Evolutionary conservation across 192 early-diverging fungal species (phyloP), one percentile per base, ranked within the genome.

Genomic region (Coemansia sp.): DNA sequence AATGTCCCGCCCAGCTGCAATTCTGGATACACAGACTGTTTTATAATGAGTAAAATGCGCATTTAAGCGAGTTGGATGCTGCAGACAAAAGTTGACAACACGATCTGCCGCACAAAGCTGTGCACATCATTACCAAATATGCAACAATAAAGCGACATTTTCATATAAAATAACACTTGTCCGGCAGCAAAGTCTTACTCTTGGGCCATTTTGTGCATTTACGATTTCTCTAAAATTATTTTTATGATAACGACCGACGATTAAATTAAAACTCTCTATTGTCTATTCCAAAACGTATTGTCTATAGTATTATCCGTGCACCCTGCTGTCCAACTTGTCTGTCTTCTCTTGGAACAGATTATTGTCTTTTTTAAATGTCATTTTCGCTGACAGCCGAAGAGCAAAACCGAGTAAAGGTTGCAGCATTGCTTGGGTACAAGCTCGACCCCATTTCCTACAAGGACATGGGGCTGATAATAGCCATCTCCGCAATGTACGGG

Each of bases 331-430:
- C 2, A 1, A n/a, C n/a, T 37, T 56, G n/a, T 41, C 19, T 57
- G 19, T 57, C 27, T 38, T 38, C 18, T 49, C 16, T 49, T 49
- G 47, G 4, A 2, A 22, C 8, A 19, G 19, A 57, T 0, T 9
- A 38, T 38, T 12, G 13, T 16, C 13, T 18, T n/a, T 18, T 18
- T 18, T 49, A 49, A 26, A 72, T 72, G 59, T 69, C 69, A 22
- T 78, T 78, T 57, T 66, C 69, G 24, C 51, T 64, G n/a, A 78
- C 75, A 2, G 29, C 39, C n/a, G 48, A 35, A 1, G 75, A 78
- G 48, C 63, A 73, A 50, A 61, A 64, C 59, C 66, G 75, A 0
- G 70, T 73, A 7, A 59, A 62, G 22, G 22, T 63, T 9, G 75
- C 70, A 0, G 54, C 57, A 7, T 13, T 41, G 16, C 70, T 78